Conservation (phyloP, 2,329 filamentous ascomycete genomes). For the Colletotrichum filicis region DNA sequence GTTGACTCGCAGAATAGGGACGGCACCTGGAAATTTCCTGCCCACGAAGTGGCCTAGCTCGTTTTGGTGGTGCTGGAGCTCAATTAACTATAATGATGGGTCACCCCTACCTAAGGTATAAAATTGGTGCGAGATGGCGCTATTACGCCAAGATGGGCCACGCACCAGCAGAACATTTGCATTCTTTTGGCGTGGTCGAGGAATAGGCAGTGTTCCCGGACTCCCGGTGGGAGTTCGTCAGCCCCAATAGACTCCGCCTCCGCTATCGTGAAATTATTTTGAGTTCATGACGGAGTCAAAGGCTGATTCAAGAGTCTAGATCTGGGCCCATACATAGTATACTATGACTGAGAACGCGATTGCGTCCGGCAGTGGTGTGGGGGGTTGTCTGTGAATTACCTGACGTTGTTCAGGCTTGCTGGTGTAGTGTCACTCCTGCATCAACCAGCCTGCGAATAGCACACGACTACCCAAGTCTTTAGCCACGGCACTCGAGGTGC, state of each 20-base stretch:
- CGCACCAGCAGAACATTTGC: not conserved
- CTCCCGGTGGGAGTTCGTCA: not conserved
- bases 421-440: no score
- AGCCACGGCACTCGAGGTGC: not conserved
- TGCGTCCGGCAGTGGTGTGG: no score
- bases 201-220: not conserved
- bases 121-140: not conserved
- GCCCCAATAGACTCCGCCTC: not conserved
- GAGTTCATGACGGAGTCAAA: not conserved
- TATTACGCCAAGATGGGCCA: not conserved
- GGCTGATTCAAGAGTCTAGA: not conserved
- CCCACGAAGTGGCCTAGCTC: not conserved
- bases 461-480: no score
- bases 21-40: not conserved
- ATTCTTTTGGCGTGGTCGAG: not conserved
- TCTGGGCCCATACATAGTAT: no score
- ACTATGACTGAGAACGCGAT: no score
- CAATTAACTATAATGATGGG: not conserved
- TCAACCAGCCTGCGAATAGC: no score
- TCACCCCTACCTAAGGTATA: constrained; percentile 5
- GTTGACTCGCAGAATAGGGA: not conserved
- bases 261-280: not conserved
- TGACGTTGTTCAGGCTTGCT: no score
- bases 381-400: no score
- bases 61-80: not conserved